Percentiles rank a stretch among this genome's conserved stretches.
phyloP scores from a whole-genome alignment of 345 rosid genomes.

The Sonneratia caseolaris region DNA sequence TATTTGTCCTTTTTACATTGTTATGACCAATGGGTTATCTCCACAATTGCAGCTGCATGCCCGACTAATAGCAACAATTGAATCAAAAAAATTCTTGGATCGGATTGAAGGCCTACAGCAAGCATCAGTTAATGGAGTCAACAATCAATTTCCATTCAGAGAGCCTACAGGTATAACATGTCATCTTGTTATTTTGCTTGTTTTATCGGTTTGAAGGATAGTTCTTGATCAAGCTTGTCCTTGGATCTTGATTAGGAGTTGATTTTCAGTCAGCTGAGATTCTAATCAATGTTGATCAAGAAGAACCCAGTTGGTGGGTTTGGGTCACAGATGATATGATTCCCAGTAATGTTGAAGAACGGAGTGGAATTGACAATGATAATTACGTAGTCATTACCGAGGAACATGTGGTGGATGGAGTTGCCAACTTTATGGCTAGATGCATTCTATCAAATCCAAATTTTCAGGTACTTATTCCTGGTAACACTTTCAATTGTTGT shows the following conservation, averaged over 20 bases:
- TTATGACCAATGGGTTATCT: not conserved
- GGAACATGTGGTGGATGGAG: slow-evolving; percentile 82
- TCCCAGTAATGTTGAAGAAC: slow-evolving; percentile 62
- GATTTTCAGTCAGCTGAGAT: slow-evolving; percentile 61
- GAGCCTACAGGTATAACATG: slow-evolving; percentile 59
- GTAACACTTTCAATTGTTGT: not conserved
- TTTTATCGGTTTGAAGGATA: slow-evolving; percentile 1
- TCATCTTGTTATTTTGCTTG: not conserved
- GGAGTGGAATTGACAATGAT: slow-evolving; percentile 71
- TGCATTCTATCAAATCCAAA: slow-evolving; percentile 77
- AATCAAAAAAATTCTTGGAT: slow-evolving; percentile 60
- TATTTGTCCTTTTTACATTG: not conserved
- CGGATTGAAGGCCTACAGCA: slow-evolving; percentile 40
- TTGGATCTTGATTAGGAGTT: slow-evolving; percentile 29
- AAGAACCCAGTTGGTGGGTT: slow-evolving; percentile 97
- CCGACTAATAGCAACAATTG: slow-evolving; percentile 51
- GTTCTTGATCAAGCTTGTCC: not conserved
- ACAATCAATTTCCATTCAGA: slow-evolving; percentile 63
- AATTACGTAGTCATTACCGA: slow-evolving; percentile 61
- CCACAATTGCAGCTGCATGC: slow-evolving; percentile 39
- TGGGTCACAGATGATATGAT: slow-evolving; percentile 90
- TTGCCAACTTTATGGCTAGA: slow-evolving; percentile 89
- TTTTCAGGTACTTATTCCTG: slow-evolving; percentile 36
- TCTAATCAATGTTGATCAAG: slow-evolving; percentile 49
- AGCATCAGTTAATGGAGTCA: slow-evolving; percentile 34